A percentile compares a stretch with the other conserved stretches of the same genome.
These are phyloP conservation scores for Apophysomyces variabilis DNA, from an alignment of 371 early-diverging fungal genomes.

Conservation along the genomic window DNA sequence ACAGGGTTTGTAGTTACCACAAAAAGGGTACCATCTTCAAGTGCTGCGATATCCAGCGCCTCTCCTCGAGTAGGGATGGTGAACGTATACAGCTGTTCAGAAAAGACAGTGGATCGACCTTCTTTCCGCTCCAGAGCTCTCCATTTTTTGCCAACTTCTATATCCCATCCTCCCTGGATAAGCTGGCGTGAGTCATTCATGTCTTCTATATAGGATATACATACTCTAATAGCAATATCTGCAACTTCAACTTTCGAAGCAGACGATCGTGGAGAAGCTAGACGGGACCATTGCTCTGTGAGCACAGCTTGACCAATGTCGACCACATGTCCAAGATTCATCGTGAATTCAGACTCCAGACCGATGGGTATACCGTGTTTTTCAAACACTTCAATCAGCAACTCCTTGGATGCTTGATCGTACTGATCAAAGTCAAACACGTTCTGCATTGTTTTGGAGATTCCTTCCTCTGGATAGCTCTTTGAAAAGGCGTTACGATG, in stretches of 20 bases:
- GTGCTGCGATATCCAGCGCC: constrained; percentile 65
- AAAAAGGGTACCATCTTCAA: constrained; percentile 61
- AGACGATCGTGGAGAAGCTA: constrained; percentile 16
- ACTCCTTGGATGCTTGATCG: constrained; percentile 64
- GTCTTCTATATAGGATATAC: constrained; percentile 6
- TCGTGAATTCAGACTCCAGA: constrained; percentile 72
- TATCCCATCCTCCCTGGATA: constrained; percentile 64
- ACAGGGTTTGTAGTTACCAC: constrained; percentile 74
- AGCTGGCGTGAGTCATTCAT: constrained; percentile 1
- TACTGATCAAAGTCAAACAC: constrained; percentile 89
- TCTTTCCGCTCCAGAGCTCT: constrained; percentile 71
- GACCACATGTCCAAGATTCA: constrained; percentile 63
- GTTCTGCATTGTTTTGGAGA: constrained; percentile 76
- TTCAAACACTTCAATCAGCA: constrained; percentile 75
- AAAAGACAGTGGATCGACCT: constrained; percentile 67
- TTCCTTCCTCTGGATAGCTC: constrained; percentile 74
- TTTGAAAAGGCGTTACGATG: neutral
- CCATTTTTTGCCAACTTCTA: constrained; percentile 59
- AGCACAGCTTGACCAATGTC: constrained; percentile 57
- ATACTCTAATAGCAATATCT: constrained; percentile 48
- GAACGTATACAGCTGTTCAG: constrained; percentile 75
- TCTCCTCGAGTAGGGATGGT: constrained; percentile 75
- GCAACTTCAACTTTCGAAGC: constrained; percentile 26
- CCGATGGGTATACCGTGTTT: constrained; percentile 83
- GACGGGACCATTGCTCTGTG: constrained; percentile 68